These are phyloP conservation scores for Phytophthora boehmeriae DNA, from an alignment of 352 stramenopile species.

Conservation along the genomic window DNA sequence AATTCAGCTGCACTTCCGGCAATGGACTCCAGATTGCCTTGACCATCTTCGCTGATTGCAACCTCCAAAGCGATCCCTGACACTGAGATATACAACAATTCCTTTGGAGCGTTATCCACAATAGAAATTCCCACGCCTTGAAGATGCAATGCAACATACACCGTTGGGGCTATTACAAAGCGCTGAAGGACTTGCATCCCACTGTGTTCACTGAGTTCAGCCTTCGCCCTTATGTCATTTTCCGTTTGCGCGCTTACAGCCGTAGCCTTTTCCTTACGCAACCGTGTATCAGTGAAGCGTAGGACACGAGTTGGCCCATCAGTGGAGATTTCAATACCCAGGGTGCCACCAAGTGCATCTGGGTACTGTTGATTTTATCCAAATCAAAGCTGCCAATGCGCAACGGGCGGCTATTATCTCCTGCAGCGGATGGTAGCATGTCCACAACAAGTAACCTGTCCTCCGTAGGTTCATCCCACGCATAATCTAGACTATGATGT, in stretches of 20 bases:
- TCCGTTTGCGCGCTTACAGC: constrained; percentile 28
- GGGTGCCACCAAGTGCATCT: constrained; percentile 69
- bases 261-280: constrained; percentile 50
- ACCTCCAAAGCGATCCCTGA: constrained; percentile 69
- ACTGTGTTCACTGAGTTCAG: constrained; percentile 25
- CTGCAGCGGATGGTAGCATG: constrained; percentile 87
- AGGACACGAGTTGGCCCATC: constrained; percentile 89
- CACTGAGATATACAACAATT: constrained; percentile 82
- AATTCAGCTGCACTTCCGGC: constrained; percentile 46
- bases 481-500: constrained; percentile 88
- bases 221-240: constrained; percentile 34
- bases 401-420: constrained; percentile 85
- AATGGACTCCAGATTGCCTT: constrained; percentile 45
- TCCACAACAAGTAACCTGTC: constrained; percentile 83
- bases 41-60: constrained; percentile 54
- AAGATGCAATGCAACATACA: constrained; percentile 61
- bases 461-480: constrained; percentile 88
- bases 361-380: constrained; percentile 85
- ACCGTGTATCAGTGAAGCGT: constrained; percentile 82
- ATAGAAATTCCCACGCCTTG: constrained; percentile 82
- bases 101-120: constrained; percentile 72
- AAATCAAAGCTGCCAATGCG: constrained; percentile 84
- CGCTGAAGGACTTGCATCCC: constrained; percentile 45
- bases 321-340: constrained; percentile 84
- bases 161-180: constrained; percentile 55